phyloP scores from a whole-genome alignment of 2,329 filamentous ascomycete genomes.

The Fusarium globosum region DNA sequence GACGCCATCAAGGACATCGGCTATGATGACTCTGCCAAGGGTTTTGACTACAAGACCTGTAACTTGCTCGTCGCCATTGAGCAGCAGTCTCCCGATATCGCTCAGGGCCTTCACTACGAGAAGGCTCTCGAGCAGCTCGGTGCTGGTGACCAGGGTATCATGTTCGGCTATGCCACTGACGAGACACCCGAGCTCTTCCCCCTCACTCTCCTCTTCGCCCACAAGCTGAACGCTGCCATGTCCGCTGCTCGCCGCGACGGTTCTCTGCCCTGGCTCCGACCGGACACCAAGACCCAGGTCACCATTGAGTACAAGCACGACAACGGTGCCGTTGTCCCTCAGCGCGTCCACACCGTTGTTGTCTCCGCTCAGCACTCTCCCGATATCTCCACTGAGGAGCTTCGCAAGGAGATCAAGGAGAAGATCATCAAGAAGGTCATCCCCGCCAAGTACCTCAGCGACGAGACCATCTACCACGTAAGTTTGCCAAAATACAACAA shows the following conservation, averaged over 20 bases:
- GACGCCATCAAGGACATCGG: constrained; percentile 97
- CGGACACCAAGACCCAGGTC: constrained; percentile 99
- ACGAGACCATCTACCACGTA: constrained; percentile 95
- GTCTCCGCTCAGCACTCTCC: constrained; percentile 94
- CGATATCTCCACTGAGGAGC: constrained; percentile 88
- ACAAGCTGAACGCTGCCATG: constrained; percentile 98
- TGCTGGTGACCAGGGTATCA: constrained; percentile 99
- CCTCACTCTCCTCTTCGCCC: constrained; percentile 90
- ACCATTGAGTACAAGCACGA: constrained; percentile 99
- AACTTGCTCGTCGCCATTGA: constrained; percentile 99
- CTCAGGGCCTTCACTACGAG: constrained; percentile 98
- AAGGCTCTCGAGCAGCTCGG: constrained; percentile 97
- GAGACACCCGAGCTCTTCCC: constrained; percentile 98
- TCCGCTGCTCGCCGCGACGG: constrained; percentile 88
- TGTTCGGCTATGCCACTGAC: constrained; percentile 99
- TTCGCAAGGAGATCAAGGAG: constrained; percentile 94
- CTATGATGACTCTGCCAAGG: constrained; percentile 96
- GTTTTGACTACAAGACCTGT: constrained; percentile 99
- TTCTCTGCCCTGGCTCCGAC: constrained; percentile 90
- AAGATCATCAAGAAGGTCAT: constrained; percentile 98
- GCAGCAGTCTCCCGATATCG: constrained; percentile 98
- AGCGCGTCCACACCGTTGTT: constrained; percentile 95
- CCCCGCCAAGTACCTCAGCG: constrained; percentile 89
- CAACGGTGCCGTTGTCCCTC: constrained; percentile 89
- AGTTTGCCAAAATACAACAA: constrained; percentile 49